A percentile compares a stretch with the other conserved stretches of the same genome.
phyloP scores from a whole-genome alignment of 768 basidiomycete genomes.

The Fibroporia radiculosa region DNA sequence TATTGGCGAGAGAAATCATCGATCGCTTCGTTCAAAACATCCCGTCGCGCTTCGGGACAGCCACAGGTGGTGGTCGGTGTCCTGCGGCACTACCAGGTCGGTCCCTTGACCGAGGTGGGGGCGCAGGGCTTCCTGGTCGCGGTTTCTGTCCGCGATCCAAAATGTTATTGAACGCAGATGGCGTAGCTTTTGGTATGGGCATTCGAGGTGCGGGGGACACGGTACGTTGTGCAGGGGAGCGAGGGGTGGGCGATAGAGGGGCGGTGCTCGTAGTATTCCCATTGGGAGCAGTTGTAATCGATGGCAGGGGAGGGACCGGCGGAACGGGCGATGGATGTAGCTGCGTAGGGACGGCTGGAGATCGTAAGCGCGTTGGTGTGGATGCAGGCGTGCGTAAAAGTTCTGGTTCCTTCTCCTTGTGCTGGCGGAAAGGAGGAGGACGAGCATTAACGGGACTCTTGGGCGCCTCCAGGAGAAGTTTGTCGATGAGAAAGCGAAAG shows the following conservation, averaged over 20 bases:
- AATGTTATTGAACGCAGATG: background rate
- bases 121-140: conserved; percentile 34
- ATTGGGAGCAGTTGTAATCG: conserved; percentile 4
- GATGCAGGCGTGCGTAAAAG: conserved; percentile 23
- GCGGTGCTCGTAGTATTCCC: conserved; percentile 1
- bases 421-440: conserved; percentile 24
- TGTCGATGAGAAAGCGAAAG: conserved; percentile 86
- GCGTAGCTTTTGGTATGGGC: conserved; percentile 9
- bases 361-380: conserved; percentile 12
- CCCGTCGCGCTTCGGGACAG: conserved; percentile 49
- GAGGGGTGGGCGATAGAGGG: background rate
- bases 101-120: conserved; percentile 59
- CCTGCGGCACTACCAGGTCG: conserved; percentile 51
- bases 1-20: too few species aligned
- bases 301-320: conserved; percentile 7
- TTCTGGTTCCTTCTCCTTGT: conserved; percentile 25
- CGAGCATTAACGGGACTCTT: conserved; percentile 25
- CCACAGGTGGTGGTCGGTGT: conserved; percentile 42
- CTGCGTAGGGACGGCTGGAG: conserved; percentile 10
- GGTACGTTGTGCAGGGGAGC: conserved; percentile 4
- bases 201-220: conserved; percentile 10
- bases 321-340: conserved; percentile 10
- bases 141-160: conserved; percentile 7
- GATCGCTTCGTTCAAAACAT: too few species aligned
- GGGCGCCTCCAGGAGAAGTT: conserved; percentile 49